phyloP scores from a whole-genome alignment of 768 basidiomycete genomes.

The Leccinum olivaceopallidum region DNA sequence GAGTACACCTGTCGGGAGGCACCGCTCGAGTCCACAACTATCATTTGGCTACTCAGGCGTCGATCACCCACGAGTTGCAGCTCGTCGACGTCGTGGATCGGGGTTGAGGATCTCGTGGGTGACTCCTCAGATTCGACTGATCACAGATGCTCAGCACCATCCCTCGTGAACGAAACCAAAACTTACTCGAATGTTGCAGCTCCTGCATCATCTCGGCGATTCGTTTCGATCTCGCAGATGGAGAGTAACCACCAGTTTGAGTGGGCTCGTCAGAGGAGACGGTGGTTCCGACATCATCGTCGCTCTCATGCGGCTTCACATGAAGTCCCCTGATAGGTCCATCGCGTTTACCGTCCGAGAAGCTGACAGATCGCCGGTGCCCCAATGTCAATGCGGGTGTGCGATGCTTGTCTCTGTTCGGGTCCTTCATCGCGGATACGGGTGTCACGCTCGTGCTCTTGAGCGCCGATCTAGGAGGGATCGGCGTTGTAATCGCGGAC shows the following conservation, averaged over 20 bases:
- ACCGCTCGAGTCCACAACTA: constrained; percentile 19
- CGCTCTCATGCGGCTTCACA: constrained; percentile 37
- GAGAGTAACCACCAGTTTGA: constrained; percentile 37
- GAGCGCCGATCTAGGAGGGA: constrained; percentile 41
- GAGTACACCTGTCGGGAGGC: constrained; percentile 46
- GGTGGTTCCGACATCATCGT: constrained; percentile 34
- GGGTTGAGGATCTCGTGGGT: constrained; percentile 55
- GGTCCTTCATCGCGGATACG: constrained; percentile 56
- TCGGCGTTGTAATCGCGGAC: constrained; percentile 21
- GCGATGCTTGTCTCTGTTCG: constrained; percentile 46
- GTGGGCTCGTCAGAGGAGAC: constrained; percentile 17
- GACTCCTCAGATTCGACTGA: constrained; percentile 45
- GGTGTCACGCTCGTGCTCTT: constrained; percentile 54
- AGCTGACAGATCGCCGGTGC: constrained; percentile 88
- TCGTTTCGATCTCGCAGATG: constrained; percentile 73
- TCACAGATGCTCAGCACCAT: constrained; percentile 1
- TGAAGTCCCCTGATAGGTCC: constrained; percentile 80
- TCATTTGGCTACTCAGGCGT: constrained; percentile 37
- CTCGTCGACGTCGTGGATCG: constrained; percentile 45
- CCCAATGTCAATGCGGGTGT: constrained; percentile 53
- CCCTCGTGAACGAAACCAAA: constrained; percentile 22
- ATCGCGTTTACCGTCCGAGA: constrained; percentile 90
- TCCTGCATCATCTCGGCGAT: constrained; percentile 80
- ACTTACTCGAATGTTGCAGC: constrained; percentile 69
- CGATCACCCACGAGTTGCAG: constrained; percentile 48